Evolutionary conservation across 257 asterid genomes (phyloP), one percentile per base, ranked within the genome.

Genomic region (Solanum microdontum): DNA sequence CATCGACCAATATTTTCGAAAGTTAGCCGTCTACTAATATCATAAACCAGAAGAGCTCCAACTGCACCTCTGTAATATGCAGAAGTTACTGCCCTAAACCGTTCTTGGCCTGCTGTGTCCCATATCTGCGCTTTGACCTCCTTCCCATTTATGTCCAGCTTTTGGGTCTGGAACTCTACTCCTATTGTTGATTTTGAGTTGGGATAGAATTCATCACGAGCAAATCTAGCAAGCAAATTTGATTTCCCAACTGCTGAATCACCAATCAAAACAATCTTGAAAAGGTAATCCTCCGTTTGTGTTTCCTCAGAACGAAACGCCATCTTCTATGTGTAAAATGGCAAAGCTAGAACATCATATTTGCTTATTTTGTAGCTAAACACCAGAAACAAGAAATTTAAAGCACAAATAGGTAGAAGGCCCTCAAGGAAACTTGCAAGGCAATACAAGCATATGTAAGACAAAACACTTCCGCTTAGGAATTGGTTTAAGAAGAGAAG

Each of bases 71-170:
- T 92, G 87, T 96, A 96, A 91, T 96, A 96, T 34, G 99, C 98
- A 87, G 98, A 96, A 30, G 99, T 96, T 87, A 96, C 98, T 13
- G 99, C 98, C 92, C 99, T 90, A 92, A 96, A 96, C 87, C 99
- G 92, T 91, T 96, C 99, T 92, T 96, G 99, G 32, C 99, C 99
- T 43, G 99, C 99, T 23, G 99, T 96, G 88, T 96, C 99, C 99
- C 99, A 96, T 69, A 96, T 95, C 92, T 96, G 99, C 0, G 98
- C 99, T 88, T 96, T 96, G 40, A 96, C 94, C 92, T 96, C 98
- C 91, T 94, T 96, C 87, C 98, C 97, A 19, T 93, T 95, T 32
- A 96, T 95, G 80, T 92, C 94, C 92, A 96, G 87, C 90, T 96
- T 96, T 87, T 96, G 99, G 37, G 98, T 96, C 93, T 96, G 99